These are phyloP conservation scores for Podospora pseudocomata DNA, from an alignment of 495 filamentous ascomycete species.

Conservation along the genomic window DNA sequence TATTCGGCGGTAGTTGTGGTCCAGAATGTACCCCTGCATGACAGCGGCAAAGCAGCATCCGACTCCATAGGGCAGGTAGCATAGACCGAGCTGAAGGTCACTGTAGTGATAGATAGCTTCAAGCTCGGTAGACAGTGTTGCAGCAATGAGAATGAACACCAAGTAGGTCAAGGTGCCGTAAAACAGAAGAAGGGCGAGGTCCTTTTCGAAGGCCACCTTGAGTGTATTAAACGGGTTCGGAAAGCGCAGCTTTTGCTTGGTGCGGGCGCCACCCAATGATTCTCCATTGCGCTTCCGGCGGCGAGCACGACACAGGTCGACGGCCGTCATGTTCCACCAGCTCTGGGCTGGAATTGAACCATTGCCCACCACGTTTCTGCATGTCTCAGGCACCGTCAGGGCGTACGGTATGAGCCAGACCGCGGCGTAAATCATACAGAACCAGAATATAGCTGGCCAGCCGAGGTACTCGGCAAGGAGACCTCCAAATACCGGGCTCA, in stretches of 20 bases:
- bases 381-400: conserved; percentile 63
- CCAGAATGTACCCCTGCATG: conserved; percentile 57
- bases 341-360: conserved; percentile 56
- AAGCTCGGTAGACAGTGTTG: conserved; percentile 59
- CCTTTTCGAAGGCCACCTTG: conserved; percentile 61
- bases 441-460: conserved; percentile 74
- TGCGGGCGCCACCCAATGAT: background rate
- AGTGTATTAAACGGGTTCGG: conserved; percentile 71
- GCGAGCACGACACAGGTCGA: conserved; percentile 41
- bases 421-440: conserved; percentile 58
- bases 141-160: conserved; percentile 43
- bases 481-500: conserved; percentile 64
- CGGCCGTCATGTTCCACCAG: conserved; percentile 52
- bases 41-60: conserved; percentile 65
- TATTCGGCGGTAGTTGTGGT: conserved; percentile 54
- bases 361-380: conserved; percentile 67
- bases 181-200: conserved; percentile 43
- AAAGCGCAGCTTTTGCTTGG: conserved; percentile 52
- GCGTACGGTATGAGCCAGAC: conserved; percentile 51
- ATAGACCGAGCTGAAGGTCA: conserved; percentile 64
- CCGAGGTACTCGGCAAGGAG: conserved; percentile 60
- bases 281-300: conserved; percentile 16
- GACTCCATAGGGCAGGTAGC: conserved; percentile 58
- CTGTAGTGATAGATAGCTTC: conserved; percentile 59
- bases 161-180: conserved; percentile 53